These are phyloP conservation scores for Pulveroboletus sp. DNA, from an alignment of 1,284 basidiomycete genomes.

Conservation along the genomic window DNA sequence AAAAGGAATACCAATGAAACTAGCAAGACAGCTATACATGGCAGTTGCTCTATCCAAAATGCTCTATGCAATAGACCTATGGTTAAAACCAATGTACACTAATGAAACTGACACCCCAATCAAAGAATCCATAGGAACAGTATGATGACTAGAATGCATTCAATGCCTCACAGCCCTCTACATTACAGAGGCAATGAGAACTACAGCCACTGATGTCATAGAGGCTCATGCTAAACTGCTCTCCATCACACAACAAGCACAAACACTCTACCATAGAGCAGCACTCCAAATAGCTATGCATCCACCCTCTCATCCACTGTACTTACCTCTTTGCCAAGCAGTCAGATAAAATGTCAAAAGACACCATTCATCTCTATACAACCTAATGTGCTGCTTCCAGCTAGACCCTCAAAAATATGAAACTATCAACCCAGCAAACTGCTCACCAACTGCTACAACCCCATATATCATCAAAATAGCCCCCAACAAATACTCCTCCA, in stretches of 20 bases:
- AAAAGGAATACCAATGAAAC: not conserved
- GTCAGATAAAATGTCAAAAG: too few species aligned
- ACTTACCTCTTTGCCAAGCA: too few species aligned
- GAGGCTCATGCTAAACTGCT: not conserved
- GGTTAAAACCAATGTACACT: constrained; percentile 14
- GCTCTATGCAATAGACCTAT: constrained; percentile 36
- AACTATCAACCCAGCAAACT: too few species aligned
- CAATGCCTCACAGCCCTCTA: constrained; percentile 27
- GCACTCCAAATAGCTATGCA: too few species aligned
- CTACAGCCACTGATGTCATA: not conserved
- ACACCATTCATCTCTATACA: too few species aligned
- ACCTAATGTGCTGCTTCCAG: too few species aligned
- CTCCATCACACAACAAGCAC: not conserved
- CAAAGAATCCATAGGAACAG: not conserved
- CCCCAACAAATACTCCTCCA: too few species aligned
- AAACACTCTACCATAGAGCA: too few species aligned
- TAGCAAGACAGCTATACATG: constrained; percentile 21
- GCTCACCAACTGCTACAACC: too few species aligned
- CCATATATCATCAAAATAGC: too few species aligned
- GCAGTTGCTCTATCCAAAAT: constrained; percentile 29
- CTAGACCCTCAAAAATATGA: too few species aligned
- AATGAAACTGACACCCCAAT: not conserved
- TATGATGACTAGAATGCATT: constrained; percentile 21
- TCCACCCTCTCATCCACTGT: too few species aligned
- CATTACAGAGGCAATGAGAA: not conserved